Base-by-base conservation (phyloP, 192 early-diverging fungal genomes). In the Coemansia sp. region DNA sequence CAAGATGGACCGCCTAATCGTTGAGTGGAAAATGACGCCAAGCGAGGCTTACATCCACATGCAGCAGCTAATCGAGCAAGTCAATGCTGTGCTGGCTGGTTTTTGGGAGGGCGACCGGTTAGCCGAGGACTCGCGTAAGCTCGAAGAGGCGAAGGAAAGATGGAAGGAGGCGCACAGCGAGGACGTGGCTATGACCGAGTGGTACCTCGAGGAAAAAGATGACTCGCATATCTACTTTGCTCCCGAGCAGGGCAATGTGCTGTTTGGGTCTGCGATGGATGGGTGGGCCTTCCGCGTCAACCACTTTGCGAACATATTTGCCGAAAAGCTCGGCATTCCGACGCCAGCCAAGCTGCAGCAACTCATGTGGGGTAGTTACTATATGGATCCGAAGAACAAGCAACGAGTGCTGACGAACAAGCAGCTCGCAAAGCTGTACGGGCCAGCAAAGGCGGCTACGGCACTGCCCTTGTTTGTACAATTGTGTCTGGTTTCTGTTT, bases 201-300 rank as follows among this genome's bases (percentile, higher is more conserved):
- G 93, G 93, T 87, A 91, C 34, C 83, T 95, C 31, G 93, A 97
- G 62, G 93, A 95, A 31, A 90, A 91, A 65, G 96, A 99, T 72
- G 96, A 99, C 72, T 91, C 93, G 38, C 89, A 94, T 63, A 92
- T 98, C 44, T 99, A 98, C 71, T 99, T 99, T 85, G 90, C 94
- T 29, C 98, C 98, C 8, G 92, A 96, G 59, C 86, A 89, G 52
- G 96, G 98, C 51, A 99, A 99, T 75, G 98, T 99, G 62, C 88
- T 99, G 31, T 99, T 99, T 86, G 85, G 95, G 0, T 93, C 91
- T 54, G 98, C 98, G 2, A 92, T 95, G 33, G 96, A 99, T 77
- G 98, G 98, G 5, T 99, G 98, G 98, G 97, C 97, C 18, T 99
- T 99, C 81, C 86, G 95, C 51, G 85, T 93, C 31, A 90, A 93